Conservation (phyloP, 2,329 filamentous ascomycete species). For the Emericellopsis atlantica region DNA sequence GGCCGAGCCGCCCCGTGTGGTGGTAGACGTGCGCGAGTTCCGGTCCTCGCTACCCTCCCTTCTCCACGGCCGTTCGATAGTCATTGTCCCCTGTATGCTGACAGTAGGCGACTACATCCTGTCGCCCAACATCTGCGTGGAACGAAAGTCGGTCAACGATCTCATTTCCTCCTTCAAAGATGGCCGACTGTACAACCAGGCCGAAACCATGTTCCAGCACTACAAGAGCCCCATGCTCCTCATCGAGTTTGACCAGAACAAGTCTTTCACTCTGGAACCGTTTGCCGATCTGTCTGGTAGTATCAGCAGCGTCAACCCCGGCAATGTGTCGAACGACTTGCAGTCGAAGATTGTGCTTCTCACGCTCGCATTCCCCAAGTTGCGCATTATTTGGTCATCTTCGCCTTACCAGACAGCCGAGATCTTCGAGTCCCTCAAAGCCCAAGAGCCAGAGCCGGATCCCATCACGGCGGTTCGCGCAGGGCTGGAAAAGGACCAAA, state of each 20-base stretch:
- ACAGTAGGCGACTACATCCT: slow-evolving; percentile 96
- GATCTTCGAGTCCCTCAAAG: slow-evolving; percentile 90
- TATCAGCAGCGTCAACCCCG: slow-evolving; percentile 48
- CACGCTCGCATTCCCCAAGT: slow-evolving; percentile 77
- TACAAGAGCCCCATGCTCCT: slow-evolving; percentile 85
- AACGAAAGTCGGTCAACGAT: slow-evolving; percentile 88
- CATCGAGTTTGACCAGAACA: slow-evolving; percentile 96
- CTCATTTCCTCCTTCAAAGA: slow-evolving; percentile 85
- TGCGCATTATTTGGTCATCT: slow-evolving; percentile 88
- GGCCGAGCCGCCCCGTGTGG: slow-evolving; percentile 74
- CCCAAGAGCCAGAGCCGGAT: slow-evolving; percentile 80
- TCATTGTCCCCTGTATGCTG: slow-evolving; percentile 86
- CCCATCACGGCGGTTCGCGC: slow-evolving; percentile 75
- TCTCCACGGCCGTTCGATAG: slow-evolving; percentile 76
- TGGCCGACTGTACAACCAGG: slow-evolving; percentile 82
- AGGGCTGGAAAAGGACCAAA: slow-evolving; percentile 49
- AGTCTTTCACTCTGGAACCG: slow-evolving; percentile 87
- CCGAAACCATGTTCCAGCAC: slow-evolving; percentile 86
- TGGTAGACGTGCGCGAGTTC: slow-evolving; percentile 95
- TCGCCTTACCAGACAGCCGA: slow-evolving; percentile 93
- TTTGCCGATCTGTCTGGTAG: slow-evolving; percentile 56
- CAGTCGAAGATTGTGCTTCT: slow-evolving; percentile 88
- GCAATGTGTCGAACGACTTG: slow-evolving; percentile 53
- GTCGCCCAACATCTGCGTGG: slow-evolving; percentile 80
- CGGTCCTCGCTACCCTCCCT: slow-evolving; percentile 84